A percentile compares a stretch with the other conserved stretches of the same genome.
Evolutionary conservation across 805 yeast species (phyloP).

Genomic region (Kuraishia borneana): DNA sequence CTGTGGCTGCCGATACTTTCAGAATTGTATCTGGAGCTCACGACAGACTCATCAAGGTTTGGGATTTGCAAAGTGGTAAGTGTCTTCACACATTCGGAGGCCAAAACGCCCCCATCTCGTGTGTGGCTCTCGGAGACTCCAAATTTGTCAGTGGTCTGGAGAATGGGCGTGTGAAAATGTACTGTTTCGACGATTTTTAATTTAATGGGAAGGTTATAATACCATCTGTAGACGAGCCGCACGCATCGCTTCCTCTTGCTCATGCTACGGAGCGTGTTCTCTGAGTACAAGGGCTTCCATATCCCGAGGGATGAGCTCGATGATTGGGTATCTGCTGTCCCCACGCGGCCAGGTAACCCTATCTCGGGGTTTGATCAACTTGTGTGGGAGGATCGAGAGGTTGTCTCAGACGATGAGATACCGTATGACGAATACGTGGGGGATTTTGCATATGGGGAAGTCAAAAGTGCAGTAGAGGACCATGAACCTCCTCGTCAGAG

Average conservation of each 20-base stretch:
- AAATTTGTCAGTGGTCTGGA: constrained; percentile 87
- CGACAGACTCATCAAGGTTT: constrained; percentile 78
- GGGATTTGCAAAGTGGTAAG: constrained; percentile 93
- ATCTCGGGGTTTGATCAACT: constrained; percentile 28
- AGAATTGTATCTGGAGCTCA: constrained; percentile 92
- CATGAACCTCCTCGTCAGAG: constrained; percentile 6
- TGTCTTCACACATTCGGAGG: constrained; percentile 91
- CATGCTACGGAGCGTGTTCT: constrained; percentile 2
- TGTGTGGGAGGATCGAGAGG: constrained; percentile 17
- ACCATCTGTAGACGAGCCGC: background rate
- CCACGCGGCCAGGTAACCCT: too few relatives aligned
- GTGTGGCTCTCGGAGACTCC: constrained; percentile 84
- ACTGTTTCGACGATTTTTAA: constrained; percentile 45
- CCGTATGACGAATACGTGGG: constrained; percentile 3
- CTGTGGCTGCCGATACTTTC: constrained; percentile 90
- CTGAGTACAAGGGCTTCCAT: constrained; percentile 2
- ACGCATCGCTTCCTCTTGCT: background rate
- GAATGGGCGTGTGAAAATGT: constrained; percentile 76
- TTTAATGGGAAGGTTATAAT: background rate
- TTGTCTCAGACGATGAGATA: constrained; percentile 6
- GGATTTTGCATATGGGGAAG: background rate
- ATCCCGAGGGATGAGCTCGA: constrained; percentile 1
- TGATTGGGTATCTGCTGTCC: background rate
- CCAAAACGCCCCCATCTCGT: constrained; percentile 42
- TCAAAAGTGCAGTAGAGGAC: background rate